Base-by-base conservation (phyloP, 169 alveolate species). In the Plasmodium adleri region DNA sequence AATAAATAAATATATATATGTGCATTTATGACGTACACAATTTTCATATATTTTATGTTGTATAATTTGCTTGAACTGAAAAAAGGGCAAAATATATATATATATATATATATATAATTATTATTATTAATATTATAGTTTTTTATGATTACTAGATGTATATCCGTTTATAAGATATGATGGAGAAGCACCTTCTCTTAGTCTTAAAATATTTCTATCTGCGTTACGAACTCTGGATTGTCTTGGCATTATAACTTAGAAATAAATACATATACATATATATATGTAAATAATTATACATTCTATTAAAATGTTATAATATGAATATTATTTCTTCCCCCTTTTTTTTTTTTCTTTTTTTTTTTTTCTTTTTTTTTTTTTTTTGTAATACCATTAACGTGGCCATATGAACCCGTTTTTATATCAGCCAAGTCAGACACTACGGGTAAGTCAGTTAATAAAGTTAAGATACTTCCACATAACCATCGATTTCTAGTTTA, bases 351-450 rank as follows among this genome's bases (percentile, higher is more conserved):
- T 45, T 15, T 24, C 28, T 8, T 6, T 24, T 60, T 20, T 54
- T 6, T 45, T 15, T 24, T 49, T 8, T 6, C n/a, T 50, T 5
- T 56, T 17, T 56, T 20, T 54, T 6, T 45, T 15, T 24, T 49
- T 8, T 6, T 24, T 60, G 13, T 66, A 68, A 45, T 49, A 93
- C 96, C 95, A 66, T 94, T 94, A 17, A 94, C 88, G 49, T 93
- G 94, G 0, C 96, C 96, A 66, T 90, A 94, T 7, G 95, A 94
- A 13, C 96, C 96, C 56, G 94, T 94, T 13, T 80, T 63, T 26
- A 88, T 70, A 74, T 94, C 95, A 24, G 96, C 92, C 22, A 94
- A 49, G 92, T 94, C 90, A 32, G 95, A 78, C 32, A 88, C 94
- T 22, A 94, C 94, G 8, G 96, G 96, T 22, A 94, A 85, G 39